Conservation (phyloP, 1,284 basidiomycete species). For the Irpex lacteus region DNA sequence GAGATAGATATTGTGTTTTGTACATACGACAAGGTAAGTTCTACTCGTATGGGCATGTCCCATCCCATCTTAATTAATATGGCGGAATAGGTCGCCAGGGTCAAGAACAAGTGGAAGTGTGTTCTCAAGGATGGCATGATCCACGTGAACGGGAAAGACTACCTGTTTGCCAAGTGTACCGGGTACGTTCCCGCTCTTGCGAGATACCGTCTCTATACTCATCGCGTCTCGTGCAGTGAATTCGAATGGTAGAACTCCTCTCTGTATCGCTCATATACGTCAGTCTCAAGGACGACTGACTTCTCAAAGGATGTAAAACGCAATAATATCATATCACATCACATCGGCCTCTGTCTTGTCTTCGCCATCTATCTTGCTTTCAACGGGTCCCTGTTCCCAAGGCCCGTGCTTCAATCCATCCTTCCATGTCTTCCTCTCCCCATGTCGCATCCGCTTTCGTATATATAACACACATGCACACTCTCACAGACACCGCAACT, state of each 20-base stretch:
- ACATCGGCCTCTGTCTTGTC: not conserved
- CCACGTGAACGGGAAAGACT: conserved; percentile 95
- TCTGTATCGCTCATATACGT: not conserved
- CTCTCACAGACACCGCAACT: not conserved
- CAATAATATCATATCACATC: not conserved
- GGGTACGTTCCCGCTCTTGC: conserved; percentile 48
- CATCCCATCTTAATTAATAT: conserved; percentile 6
- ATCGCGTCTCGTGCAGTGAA: conserved; percentile 26
- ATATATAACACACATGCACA: not conserved
- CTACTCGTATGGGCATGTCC: conserved; percentile 14
- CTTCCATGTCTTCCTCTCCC: not conserved
- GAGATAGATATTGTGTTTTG: conserved; percentile 95
- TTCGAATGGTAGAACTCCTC: conserved; percentile 34
- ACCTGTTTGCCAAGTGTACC: conserved; percentile 95
- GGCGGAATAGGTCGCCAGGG: conserved; percentile 78
- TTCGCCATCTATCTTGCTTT: not conserved
- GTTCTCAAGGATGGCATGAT: conserved; percentile 99
- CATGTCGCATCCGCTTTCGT: not conserved
- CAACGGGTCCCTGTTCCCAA: no score
- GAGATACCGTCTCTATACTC: not conserved
- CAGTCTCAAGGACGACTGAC: not conserved
- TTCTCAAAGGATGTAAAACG: not conserved
- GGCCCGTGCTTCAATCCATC: not conserved
- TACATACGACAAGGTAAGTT: conserved; percentile 92
- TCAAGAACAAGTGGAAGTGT: conserved; percentile 99